phyloP scores from a whole-genome alignment of 139 green algal genomes.

The Chlorella vulgaris region DNA sequence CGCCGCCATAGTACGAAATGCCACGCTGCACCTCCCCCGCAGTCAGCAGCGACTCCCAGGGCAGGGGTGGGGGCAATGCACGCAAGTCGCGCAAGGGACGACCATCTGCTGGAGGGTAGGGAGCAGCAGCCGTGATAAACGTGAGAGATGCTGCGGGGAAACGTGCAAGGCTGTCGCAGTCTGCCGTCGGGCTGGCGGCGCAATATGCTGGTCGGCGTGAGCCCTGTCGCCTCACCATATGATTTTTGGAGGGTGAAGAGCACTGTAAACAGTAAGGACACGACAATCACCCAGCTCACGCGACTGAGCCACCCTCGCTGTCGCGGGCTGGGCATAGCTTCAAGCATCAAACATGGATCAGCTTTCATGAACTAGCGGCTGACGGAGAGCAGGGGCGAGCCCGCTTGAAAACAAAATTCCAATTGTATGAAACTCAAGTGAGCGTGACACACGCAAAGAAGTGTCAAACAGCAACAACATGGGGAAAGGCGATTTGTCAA shows the following conservation, averaged over 20 bases:
- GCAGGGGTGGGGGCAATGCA: background rate
- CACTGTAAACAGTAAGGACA: background rate
- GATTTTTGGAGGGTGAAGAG: background rate
- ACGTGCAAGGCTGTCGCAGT: background rate
- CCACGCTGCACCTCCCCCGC: background rate
- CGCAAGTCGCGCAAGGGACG: background rate
- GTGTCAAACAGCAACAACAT: too few species aligned
- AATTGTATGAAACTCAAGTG: too few species aligned
- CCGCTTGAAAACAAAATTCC: too few species aligned
- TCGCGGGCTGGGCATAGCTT: background rate
- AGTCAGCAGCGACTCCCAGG: slow-evolving; percentile 12
- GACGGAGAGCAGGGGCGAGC: too few species aligned
- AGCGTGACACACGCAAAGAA: too few species aligned
- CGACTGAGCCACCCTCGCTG: background rate
- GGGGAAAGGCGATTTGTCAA: too few species aligned
- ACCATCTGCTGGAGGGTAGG: background rate
- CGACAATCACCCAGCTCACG: too few species aligned
- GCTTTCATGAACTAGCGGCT: background rate
- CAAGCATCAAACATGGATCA: background rate
- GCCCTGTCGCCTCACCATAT: background rate
- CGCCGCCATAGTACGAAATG: slow-evolving; percentile 1
- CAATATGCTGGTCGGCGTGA: background rate
- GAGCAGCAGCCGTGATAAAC: background rate
- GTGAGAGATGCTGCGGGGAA: background rate
- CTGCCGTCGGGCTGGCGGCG: background rate